phyloP scores from a whole-genome alignment of 2,329 filamentous ascomycete genomes.

The Elsinoe australis region DNA sequence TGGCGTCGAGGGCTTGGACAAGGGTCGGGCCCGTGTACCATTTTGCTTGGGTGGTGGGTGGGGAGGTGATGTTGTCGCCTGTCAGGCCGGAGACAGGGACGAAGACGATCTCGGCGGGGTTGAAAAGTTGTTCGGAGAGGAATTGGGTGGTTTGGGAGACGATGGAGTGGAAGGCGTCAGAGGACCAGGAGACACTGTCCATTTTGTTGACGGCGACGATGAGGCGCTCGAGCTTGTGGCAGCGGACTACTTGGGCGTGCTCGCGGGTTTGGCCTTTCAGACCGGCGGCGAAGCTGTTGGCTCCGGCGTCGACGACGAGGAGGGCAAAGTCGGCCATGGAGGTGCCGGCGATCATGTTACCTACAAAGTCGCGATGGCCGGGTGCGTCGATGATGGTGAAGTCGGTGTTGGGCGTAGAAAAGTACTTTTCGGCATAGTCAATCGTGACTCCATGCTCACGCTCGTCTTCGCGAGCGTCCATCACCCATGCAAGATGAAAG shows the following conservation, averaged over 20 bases:
- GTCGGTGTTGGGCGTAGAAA: constrained; percentile 75
- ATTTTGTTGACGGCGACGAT: constrained; percentile 95
- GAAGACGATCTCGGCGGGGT: constrained; percentile 71
- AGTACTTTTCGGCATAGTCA: constrained; percentile 90
- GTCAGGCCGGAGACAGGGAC: constrained; percentile 83
- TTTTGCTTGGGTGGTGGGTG: constrained; percentile 43
- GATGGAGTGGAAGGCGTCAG: constrained; percentile 78
- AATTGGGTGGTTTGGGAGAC: constrained; percentile 75
- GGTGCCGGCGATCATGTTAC: constrained; percentile 97
- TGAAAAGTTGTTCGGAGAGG: constrained; percentile 72
- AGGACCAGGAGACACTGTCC: constrained; percentile 75
- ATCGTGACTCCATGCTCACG: constrained; percentile 87
- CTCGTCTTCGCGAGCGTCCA: constrained; percentile 88
- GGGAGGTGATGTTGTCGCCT: constrained; percentile 73
- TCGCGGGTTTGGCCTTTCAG: constrained; percentile 90
- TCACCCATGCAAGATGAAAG: constrained; percentile 92
- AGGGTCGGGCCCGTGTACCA: constrained; percentile 82
- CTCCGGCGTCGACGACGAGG: constrained; percentile 83
- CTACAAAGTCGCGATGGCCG: constrained; percentile 90
- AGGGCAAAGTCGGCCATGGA: constrained; percentile 95
- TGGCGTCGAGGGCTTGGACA: constrained; percentile 76
- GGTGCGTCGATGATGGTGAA: constrained; percentile 96
- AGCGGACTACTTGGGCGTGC: constrained; percentile 80
- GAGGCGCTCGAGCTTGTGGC: constrained; percentile 79
- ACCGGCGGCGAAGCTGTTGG: constrained; percentile 87